A percentile compares a stretch with the other conserved stretches of the same genome.
Conservation (phyloP, 31 red algal genomes). For the Asparagopsis taxiformis region DNA sequence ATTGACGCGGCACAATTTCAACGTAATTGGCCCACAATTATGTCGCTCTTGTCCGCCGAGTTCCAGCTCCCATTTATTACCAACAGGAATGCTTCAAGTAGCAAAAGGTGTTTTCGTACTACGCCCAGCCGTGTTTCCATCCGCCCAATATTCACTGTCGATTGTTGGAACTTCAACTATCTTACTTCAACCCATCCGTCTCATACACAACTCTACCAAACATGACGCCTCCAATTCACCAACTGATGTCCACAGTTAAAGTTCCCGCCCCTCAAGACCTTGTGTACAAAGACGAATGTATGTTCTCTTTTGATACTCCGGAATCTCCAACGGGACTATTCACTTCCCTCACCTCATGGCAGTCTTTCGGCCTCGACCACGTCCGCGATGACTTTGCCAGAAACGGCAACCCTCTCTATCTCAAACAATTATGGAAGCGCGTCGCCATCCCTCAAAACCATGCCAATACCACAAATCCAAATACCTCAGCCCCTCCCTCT, state of each 20-base stretch:
- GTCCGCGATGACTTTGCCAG: constrained; percentile 35
- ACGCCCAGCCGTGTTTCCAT: too few relatives aligned
- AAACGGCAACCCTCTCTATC: constrained; percentile 55
- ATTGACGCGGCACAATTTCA: too few relatives aligned
- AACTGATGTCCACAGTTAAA: constrained; percentile 14
- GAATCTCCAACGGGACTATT: constrained; percentile 54
- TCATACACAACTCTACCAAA: too few relatives aligned
- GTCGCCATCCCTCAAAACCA: not conserved
- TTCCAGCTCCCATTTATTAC: too few relatives aligned
- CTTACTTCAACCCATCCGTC: not conserved
- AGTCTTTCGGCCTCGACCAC: constrained; percentile 50
- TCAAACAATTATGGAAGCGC: constrained; percentile 58
- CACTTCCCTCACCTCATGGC: constrained; percentile 79
- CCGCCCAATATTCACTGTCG: too few relatives aligned
- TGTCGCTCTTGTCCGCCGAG: too few relatives aligned
- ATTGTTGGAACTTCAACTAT: not conserved
- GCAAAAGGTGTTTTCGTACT: too few relatives aligned
- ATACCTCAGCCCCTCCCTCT: constrained; percentile 19
- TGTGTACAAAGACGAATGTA: constrained; percentile 72
- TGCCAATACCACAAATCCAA: not conserved
- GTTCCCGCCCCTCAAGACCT: constrained; percentile 40
- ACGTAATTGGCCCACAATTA: too few relatives aligned
- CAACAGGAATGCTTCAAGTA: too few relatives aligned
- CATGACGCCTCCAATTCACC: constrained; percentile 1
- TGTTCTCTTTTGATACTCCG: constrained; percentile 85